A percentile compares a stretch with the other conserved stretches of the same genome.
Evolutionary conservation across 2,329 filamentous ascomycete species (phyloP).

Genomic region (Colletotrichum gloeosporioides): DNA sequence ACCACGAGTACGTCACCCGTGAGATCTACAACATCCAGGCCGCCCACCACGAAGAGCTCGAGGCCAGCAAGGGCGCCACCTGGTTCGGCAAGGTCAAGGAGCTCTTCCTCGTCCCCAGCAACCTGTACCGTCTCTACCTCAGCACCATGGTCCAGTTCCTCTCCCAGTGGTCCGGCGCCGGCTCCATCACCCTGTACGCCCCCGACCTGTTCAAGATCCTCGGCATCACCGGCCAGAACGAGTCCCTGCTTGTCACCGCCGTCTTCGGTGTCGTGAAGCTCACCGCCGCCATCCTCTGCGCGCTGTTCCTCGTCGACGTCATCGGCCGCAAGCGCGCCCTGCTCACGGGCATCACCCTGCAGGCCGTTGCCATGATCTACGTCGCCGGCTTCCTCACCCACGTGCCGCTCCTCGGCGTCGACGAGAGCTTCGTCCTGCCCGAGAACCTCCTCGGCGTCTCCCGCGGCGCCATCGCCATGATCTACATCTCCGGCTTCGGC

Average conservation of each 20-base stretch:
- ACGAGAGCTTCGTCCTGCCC: constrained; percentile 53
- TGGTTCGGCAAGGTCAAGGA: constrained; percentile 71
- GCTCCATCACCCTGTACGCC: constrained; percentile 78
- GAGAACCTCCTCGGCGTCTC: constrained; percentile 58
- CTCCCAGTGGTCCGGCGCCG: constrained; percentile 76
- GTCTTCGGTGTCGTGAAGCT: constrained; percentile 82
- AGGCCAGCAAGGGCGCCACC: constrained; percentile 71
- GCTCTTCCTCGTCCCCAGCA: constrained; percentile 69
- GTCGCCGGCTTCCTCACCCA: constrained; percentile 66
- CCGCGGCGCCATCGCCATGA: constrained; percentile 74
- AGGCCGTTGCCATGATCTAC: constrained; percentile 67
- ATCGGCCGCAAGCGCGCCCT: constrained; percentile 76
- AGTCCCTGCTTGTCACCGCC: constrained; percentile 75
- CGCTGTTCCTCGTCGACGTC: constrained; percentile 80
- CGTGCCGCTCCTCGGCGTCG: constrained; percentile 63
- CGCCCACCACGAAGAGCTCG: constrained; percentile 72
- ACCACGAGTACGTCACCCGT: constrained; percentile 64
- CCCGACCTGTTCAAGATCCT: constrained; percentile 75
- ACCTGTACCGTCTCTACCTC: constrained; percentile 76
- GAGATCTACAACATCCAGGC: constrained; percentile 70
- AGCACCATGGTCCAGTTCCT: constrained; percentile 73
- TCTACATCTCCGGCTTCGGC: constrained; percentile 71
- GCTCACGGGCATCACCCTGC: constrained; percentile 63
- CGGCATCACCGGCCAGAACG: constrained; percentile 70
- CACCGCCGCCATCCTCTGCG: constrained; percentile 68